Percentiles rank a stretch among this genome's conserved stretches.
Evolutionary conservation across 2,329 filamentous ascomycete genomes (phyloP).

Genomic region (Fusarium sp.): DNA sequence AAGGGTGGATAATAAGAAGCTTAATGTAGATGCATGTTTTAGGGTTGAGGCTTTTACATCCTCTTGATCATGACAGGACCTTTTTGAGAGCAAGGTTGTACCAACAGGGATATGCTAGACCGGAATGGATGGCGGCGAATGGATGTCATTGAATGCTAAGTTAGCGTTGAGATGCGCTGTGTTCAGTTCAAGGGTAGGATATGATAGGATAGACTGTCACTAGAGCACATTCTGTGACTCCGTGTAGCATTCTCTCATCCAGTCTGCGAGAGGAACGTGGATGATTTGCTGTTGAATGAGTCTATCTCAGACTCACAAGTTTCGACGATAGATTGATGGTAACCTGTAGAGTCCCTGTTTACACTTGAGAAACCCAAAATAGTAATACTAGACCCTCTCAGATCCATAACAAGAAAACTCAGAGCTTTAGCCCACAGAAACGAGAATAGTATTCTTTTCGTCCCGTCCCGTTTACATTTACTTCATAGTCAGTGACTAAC

Average conservation of each 20-base stretch:
- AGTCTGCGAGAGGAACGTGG: conserved; percentile 10
- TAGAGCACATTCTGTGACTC: conserved; percentile 1
- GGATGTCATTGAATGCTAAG: conserved; percentile 7
- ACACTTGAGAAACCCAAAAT: background rate
- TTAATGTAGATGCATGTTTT: conserved; percentile 42
- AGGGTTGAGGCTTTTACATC: conserved; percentile 31
- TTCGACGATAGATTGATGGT: conserved; percentile 10
- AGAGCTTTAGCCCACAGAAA: background rate
- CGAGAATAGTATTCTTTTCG: conserved; percentile 6
- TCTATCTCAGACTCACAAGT: conserved; percentile 5
- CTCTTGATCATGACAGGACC: conserved; percentile 19
- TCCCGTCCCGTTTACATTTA: conserved; percentile 10
- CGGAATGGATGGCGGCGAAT: conserved; percentile 24
- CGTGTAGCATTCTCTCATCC: conserved; percentile 22
- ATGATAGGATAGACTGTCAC: background rate
- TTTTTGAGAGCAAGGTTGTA: conserved; percentile 23
- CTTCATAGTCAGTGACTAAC: conserved; percentile 4
- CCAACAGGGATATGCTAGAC: conserved; percentile 21
- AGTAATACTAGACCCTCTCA: conserved; percentile 12
- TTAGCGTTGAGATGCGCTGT: conserved; percentile 13
- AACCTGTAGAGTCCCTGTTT: conserved; percentile 23
- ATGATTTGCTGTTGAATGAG: conserved; percentile 24
- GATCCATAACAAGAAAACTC: conserved; percentile 18
- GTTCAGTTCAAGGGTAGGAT: conserved; percentile 9
- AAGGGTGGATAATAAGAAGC: conserved; percentile 36